Base-by-base conservation (phyloP, 2,329 filamentous ascomycete genomes). In the Microsporum canis region DNA sequence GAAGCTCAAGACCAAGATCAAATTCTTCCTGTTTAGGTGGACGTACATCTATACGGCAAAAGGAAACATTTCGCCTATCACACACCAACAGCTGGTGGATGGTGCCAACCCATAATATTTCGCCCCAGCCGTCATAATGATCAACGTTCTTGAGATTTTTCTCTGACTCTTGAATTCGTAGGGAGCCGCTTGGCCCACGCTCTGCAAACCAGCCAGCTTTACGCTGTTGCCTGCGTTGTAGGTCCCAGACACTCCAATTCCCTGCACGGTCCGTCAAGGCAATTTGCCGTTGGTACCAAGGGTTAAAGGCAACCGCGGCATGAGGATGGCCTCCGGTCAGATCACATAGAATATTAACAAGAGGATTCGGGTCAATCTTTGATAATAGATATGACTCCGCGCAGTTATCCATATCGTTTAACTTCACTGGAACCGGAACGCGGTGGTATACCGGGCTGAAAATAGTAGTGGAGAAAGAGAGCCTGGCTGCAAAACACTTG, bases 251-350 rank as follows among this genome's bases (percentile, higher is more conserved):
- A 59, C 73, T 78, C 84, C 83, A 86, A 43, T 72, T 72, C 1
- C 81, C 82, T 34, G 69, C 65, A 51, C 76, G 74, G 67, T 85
- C 82, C 23, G 85, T 70, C 12, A 85, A 72, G 1, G 76, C 83
- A 61, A 85, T 69, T 66, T 83, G 80, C n/a, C 76, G 75, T 61
- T 79, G 76, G 67, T 82, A 81, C 74, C 79, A 82, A 3, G 82
- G 82, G 66, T 85, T 84, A 70, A 86, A 85, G 5, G 77, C 69
- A 8, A 85, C 75, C 69, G 84, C 78, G 0, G 78, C 78, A 68
- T 84, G 81, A 2, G 77, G 65, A 34, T 69, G 68, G 0, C 75
- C 77, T 8, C 78, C 79, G 1, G 78, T 81, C 31, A 76, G 67
- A 1, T 71, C 68, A 12, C 70, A 68, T 1, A 70, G 66, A 41